Base-by-base conservation (phyloP, 352 stramenopile genomes). In the Globisporangium orthogonon region DNA sequence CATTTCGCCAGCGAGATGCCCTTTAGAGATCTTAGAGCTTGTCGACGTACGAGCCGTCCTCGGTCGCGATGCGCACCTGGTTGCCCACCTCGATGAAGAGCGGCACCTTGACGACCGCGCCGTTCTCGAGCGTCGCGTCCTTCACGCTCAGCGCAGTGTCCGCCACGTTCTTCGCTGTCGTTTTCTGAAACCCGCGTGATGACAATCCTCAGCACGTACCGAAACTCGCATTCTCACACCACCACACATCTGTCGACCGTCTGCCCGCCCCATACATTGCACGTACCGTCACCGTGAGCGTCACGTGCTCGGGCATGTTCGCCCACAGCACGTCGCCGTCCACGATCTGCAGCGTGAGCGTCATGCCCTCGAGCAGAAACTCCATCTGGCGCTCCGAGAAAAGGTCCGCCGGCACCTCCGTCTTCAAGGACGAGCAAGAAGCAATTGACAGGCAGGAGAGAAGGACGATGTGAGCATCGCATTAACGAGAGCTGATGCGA, bases 251-350 rank as follows among this genome's bases (percentile, higher is more conserved):
- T 23, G 23, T 23, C 23, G 23, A 23, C 23, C 23, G 23, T 23
- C 23, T 23, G 23, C 23, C 23, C 23, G 1, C 23, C 23, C 23
- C 23, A 23, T 23, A 23, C 23, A 23, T 23, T 23, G 23, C 29
- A 70, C 64, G 52, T 58, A 88, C 78, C 58, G 74, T 80, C 41
- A 94, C 84, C 28, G 74, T 51, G 46, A 92, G 79, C 58, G 74
- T 86, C 41, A 94, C 74, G 70, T 86, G 58, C 56, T 92, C 84
- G 29, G 84, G 84, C 80, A 94, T 91, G 62, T 89, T 92, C 60
- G 83, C 81, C 84, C 84, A 94, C 31, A 94, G 58, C 52, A 91
- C 80, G 40, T 91, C 78, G 33, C 73, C 70, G n/a, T 94, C 80
- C 48, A 94, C 72, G 52, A 94, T 94, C 66, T 94, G 84, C 53